Evolutionary conservation across 257 asterid species (phyloP).

Genomic region (Solanum sejunctum): DNA sequence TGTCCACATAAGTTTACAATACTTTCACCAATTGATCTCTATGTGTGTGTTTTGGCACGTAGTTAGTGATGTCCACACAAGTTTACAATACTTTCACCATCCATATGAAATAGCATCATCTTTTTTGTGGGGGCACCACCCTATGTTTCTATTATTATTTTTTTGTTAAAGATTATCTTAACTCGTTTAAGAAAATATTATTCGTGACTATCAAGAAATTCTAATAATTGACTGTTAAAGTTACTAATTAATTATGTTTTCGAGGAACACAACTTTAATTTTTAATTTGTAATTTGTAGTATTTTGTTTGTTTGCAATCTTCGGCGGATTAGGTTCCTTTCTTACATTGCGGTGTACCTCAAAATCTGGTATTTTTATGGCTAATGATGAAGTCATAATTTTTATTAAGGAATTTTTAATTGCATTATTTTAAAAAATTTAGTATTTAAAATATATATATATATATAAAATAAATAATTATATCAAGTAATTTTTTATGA

Average conservation of each 20-base stretch:
- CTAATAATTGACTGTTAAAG: background rate
- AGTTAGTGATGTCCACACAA: background rate
- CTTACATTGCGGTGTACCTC: background rate
- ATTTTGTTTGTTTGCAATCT: background rate
- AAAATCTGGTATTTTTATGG: background rate
- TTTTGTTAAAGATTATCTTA: background rate
- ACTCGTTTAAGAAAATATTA: background rate
- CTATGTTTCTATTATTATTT: background rate
- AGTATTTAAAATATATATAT: too few species aligned
- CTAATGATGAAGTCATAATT: too few species aligned
- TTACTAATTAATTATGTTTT: background rate
- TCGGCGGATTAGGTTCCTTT: background rate
- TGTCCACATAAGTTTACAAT: too few species aligned
- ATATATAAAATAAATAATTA: too few species aligned
- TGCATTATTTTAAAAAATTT: too few species aligned
- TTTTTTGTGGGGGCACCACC: background rate
- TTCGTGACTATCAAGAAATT: background rate
- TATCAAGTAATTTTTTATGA: too few species aligned
- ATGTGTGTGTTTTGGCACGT: background rate
- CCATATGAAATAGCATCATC: background rate
- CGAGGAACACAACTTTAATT: background rate
- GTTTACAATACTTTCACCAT: background rate
- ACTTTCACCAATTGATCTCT: too few species aligned
- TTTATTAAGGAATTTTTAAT: too few species aligned
- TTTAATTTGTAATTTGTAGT: background rate